Evolutionary conservation across 371 early-diverging fungal species (phyloP).

Genomic region (Lichtheimia ornata): DNA sequence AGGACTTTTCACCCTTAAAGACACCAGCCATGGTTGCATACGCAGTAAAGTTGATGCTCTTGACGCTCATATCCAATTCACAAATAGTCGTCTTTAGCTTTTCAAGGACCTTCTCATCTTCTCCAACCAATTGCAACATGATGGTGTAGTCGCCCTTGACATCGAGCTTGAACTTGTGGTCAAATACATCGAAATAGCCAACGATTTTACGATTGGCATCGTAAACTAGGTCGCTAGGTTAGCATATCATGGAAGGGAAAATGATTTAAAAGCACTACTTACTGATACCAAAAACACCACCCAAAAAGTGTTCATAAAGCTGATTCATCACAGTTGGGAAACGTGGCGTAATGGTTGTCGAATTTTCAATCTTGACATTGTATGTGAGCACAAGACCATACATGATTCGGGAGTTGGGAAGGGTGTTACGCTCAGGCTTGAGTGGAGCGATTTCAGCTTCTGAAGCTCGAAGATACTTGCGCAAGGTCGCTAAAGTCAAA

Average conservation of each 20-base stretch:
- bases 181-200: conserved; percentile 73
- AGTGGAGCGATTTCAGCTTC: conserved; percentile 68
- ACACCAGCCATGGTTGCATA: conserved; percentile 59
- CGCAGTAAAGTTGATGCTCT: conserved; percentile 58
- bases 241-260: neutral
- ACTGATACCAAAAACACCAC: conserved; percentile 55
- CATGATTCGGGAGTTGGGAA: conserved; percentile 68
- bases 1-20: conserved; percentile 45
- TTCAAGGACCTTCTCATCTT: conserved; percentile 68
- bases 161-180: conserved; percentile 67
- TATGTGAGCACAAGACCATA: conserved; percentile 79
- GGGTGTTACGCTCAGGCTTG: conserved; percentile 69
- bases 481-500: conserved; percentile 51
- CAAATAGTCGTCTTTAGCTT: conserved; percentile 65
- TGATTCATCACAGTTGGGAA: conserved; percentile 69
- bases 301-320: conserved; percentile 61
- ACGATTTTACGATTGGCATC: conserved; percentile 67
- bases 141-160: conserved; percentile 85
- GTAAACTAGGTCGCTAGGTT: conserved; percentile 32
- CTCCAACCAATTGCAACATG: conserved; percentile 76
- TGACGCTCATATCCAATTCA: conserved; percentile 67
- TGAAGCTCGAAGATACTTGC: conserved; percentile 71
- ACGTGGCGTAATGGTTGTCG: conserved; percentile 54
- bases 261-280: neutral
- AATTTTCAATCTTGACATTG: conserved; percentile 55